Base-by-base conservation (phyloP, 352 stramenopile genomes). In the Pythium rishiriense region DNA sequence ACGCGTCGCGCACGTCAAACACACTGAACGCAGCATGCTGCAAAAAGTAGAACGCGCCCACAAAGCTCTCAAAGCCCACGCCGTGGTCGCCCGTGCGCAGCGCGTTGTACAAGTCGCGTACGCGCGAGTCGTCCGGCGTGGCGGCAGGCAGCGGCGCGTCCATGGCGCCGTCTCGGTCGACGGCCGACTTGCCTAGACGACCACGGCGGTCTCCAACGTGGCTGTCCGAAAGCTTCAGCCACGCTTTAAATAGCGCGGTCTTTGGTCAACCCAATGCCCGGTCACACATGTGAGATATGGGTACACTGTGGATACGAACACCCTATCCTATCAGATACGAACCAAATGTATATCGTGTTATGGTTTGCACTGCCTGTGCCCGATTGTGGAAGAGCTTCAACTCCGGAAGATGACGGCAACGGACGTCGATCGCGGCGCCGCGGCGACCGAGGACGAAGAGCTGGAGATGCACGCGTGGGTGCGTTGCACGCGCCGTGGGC, bases 1-100 rank as follows among this genome's bases (percentile, higher is more conserved):
- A 90, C 10, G 81, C 78, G 37, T 87, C 74, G 46, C 84, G 87
- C 10, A 74, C 73, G 41, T 92, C 83, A 15, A 90, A 84, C 11
- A 92, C 55, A 24, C 70, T 90, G 39, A 92, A 92, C 22, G 62
- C 51, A 10, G 65, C 58, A 42, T 87, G 76, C 68, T 92, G 83
- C 35, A 86, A 58, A 50, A 88, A 92, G 67, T 92, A 92, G 15
- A 90, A 37, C 28, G 70, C 46, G 39, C 66, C 56, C 15, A 74
- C 62, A 60, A 90, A 49, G 9, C 67, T 35, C 54, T 90, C 81
- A 14, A 85, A 74, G 48, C 70, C 77, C 50, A 87, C 81, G 33
- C 81, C 78, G 29, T 70, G 67, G 25, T 90, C 81, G 24, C 73
- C 73, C 39, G 74, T 77, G 10, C 76, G 71, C 50, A 90, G 66